Evolutionary conservation across 345 rosid genomes (phyloP).

Genomic region (Gynandropsis gynandra): DNA sequence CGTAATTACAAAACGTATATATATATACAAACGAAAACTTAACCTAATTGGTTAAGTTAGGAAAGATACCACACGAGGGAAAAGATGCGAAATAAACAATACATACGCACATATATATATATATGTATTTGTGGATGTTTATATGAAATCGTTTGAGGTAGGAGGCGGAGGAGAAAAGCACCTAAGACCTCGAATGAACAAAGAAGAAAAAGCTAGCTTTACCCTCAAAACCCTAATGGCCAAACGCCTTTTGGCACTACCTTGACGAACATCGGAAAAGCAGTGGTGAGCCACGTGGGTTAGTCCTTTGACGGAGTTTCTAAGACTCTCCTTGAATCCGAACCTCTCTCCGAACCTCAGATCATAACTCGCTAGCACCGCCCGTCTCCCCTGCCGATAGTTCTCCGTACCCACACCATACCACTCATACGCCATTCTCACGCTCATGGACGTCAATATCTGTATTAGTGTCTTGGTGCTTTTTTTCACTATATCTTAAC

Average conservation of each 20-base stretch:
- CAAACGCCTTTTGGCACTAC: constrained; percentile 25
- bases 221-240: constrained; percentile 27
- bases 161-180: constrained; percentile 13
- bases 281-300: constrained; percentile 17
- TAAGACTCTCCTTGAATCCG: constrained; percentile 24
- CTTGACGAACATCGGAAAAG: constrained; percentile 19
- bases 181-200: constrained; percentile 13
- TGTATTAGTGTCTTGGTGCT: constrained; percentile 4
- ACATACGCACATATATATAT: no score
- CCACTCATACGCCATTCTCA: constrained; percentile 13
- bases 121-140: no score
- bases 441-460: constrained; percentile 13
- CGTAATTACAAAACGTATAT: no score
- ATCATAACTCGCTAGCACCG: constrained; percentile 24
- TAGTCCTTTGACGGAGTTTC: constrained; percentile 19
- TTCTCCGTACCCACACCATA: constrained; percentile 8
- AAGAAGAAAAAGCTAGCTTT: constrained; percentile 19
- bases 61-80: no score
- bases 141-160: no score
- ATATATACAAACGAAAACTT: no score
- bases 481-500: not conserved
- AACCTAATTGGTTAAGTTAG: no score
- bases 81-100: no score
- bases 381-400: constrained; percentile 22
- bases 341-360: constrained; percentile 22